Percentiles rank a stretch among this genome's conserved stretches.
Conservation (phyloP, 2,329 filamentous ascomycete species). For the Aureobasidium melanogenum region DNA sequence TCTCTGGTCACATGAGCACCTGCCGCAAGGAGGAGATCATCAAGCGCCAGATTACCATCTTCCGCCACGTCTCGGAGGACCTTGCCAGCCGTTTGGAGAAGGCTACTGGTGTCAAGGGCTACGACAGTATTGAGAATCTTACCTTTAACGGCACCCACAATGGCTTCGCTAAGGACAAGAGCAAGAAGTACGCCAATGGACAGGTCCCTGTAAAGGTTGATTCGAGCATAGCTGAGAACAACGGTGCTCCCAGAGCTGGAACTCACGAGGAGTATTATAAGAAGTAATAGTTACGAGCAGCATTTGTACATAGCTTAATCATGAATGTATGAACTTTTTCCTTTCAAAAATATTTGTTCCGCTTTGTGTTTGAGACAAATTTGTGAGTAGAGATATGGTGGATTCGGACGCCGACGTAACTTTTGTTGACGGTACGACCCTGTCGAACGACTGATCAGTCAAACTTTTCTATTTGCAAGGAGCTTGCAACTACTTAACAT, state of each 20-base stretch:
- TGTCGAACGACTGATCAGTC: too few relatives aligned
- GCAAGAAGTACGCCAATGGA: slow-evolving; percentile 43
- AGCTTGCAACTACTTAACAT: too few relatives aligned
- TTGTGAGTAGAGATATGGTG: too few relatives aligned
- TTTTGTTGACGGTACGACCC: not conserved
- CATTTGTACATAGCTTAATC: not conserved
- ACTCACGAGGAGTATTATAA: slow-evolving; percentile 27
- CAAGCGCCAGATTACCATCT: slow-evolving; percentile 57
- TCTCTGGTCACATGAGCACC: slow-evolving; percentile 52
- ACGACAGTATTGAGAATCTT: slow-evolving; percentile 46
- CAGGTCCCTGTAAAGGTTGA: slow-evolving; percentile 25
- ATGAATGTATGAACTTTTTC: not conserved
- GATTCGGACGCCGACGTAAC: too few relatives aligned
- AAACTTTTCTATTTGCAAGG: too few relatives aligned
- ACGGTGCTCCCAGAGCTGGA: slow-evolving; percentile 40
- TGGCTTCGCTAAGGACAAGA: slow-evolving; percentile 45
- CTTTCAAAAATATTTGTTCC: not conserved
- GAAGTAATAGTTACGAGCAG: not conserved
- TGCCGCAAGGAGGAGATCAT: slow-evolving; percentile 52
- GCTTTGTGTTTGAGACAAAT: not conserved
- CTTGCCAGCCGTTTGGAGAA: slow-evolving; percentile 52
- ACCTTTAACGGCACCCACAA: slow-evolving; percentile 57
- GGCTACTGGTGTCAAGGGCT: slow-evolving; percentile 53
- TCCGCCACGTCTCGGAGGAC: slow-evolving; percentile 53
- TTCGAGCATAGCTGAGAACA: slow-evolving; percentile 29